Evolutionary conservation across 495 filamentous ascomycete genomes (phyloP), one percentile per base, ranked within the genome.

Genomic region (Lophiostoma macrostomum): DNA sequence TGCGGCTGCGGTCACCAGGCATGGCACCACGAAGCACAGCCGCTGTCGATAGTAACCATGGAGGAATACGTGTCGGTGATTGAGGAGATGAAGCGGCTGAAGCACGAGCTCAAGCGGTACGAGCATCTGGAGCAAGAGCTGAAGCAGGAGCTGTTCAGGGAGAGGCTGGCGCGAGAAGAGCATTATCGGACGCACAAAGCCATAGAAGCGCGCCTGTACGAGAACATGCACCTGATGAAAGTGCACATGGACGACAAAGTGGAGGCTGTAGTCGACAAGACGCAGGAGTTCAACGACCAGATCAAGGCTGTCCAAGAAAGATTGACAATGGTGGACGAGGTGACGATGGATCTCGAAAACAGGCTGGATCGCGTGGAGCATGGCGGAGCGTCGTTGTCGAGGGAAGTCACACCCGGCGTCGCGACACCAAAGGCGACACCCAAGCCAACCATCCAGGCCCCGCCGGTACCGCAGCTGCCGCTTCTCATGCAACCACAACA

Each of bases 1-100:
- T 71, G 68, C 35, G 60, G 64, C 3, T 71, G 68, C 45, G 67
- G 68, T 14, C 68, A 71, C 45, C 67, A 67, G 42, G 68, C 68
- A 39, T 71, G 67, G 56, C 56, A 63, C 23, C 68, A 71, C 44
- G 60, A 61, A 30, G 48, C 32, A 1, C 57, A 64, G 31, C 51
- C 61, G 1, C 16, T 64, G 29, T 41, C 53, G 1, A 36, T 54
- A 0, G 62, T 62, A 5, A 41, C 58, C 13, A 38, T 60, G 31
- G 54, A 67, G 28, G 58, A 67, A 45, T 49, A 62, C 24, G 37
- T 55, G 3, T 14, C 25, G 10, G 54, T 64, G 18, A 35, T 64
- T 6, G 55, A 64, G 36, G 53, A 61, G 37, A 27, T 65, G 24
- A 62, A 63, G 54, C 30, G 50, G 36, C 35, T 61, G 29, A 51